Base-by-base conservation (phyloP, 2,329 filamentous ascomycete species). In the Pyricularia grisea region DNA sequence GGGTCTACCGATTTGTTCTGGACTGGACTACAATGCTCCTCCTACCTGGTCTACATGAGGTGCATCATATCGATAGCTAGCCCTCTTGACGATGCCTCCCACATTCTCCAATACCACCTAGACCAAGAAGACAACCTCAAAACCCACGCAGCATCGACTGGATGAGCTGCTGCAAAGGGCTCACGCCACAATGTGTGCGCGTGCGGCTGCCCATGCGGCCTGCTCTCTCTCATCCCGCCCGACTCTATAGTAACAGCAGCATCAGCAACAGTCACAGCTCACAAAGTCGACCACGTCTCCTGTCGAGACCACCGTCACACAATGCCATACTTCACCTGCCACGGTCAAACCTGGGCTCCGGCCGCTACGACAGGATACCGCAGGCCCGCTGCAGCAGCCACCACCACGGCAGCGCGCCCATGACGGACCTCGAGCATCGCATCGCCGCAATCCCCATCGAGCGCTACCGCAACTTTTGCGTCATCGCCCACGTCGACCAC, bases 401-500 rank as follows among this genome's bases (percentile, higher is more conserved):
- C 31, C 27, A 70, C 67, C 36, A 67, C 63, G 69, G 66, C 69
- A 36, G 55, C 66, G 70, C 72, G 50, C 73, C 73, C 10, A 74
- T 74, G 4, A 74, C 73, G 33, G 82, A 83, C 25, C 79, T 88
- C 68, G 85, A 88, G 73, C 78, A 79, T 63, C 85, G 88, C 72
- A 93, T 94, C 70, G 83, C 88, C 20, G 88, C 87, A 6, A 94
- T 94, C 68, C 92, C 92, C 2, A 90, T 94, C 74, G 88, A 91
- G 69, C 87, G 92, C 25, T 94, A 88, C 73, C 90, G 95, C 72
- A 99, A 99, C 79, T 99, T 99, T 79, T 99, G 95, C 80, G 98
- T 99, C 75, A 94, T 99, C 67, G 95, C 95, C 11, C 95, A 99
- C 78, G 96, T 99, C 77, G 95, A 99, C 78, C 95, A 99, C 88